Evolutionary conservation across 2,329 filamentous ascomycete genomes (phyloP).

Genomic region (Helotiales sp.): DNA sequence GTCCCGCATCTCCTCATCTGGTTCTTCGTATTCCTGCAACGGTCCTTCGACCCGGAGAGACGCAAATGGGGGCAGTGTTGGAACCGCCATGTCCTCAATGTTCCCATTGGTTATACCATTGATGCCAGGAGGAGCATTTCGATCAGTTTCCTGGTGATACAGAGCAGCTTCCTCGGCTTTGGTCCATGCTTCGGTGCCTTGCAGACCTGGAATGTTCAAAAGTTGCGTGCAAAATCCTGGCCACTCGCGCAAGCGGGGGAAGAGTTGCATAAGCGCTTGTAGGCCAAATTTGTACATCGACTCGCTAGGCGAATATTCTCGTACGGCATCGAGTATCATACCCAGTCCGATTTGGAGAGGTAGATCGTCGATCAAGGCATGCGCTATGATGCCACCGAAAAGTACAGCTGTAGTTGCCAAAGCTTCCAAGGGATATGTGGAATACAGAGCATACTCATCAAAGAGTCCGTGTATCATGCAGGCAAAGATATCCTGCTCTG

Average conservation of each 20-base stretch:
- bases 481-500: conserved; percentile 92
- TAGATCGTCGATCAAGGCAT: conserved; percentile 84
- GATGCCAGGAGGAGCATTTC: conserved; percentile 18
- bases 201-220: conserved; percentile 76
- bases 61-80: conserved; percentile 69
- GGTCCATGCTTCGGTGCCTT: conserved; percentile 80
- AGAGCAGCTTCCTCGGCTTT: conserved; percentile 80
- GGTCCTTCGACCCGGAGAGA: conserved; percentile 76
- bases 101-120: conserved; percentile 68
- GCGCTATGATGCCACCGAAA: conserved; percentile 95
- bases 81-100: conserved; percentile 59
- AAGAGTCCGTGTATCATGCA: conserved; percentile 99
- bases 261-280: conserved; percentile 88
- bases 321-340: conserved; percentile 96
- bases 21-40: conserved; percentile 72
- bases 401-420: conserved; percentile 93
- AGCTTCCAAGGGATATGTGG: conserved; percentile 93
- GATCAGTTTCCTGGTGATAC: conserved; percentile 49
- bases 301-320: conserved; percentile 78
- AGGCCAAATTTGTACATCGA: conserved; percentile 98
- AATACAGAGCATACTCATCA: conserved; percentile 94
- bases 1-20: conserved; percentile 81
- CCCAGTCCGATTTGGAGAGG: conserved; percentile 91
- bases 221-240: conserved; percentile 90
- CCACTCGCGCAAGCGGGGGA: conserved; percentile 84